Evolutionary conservation across 768 basidiomycete species (phyloP).

Genomic region (Leccinum boreale): DNA sequence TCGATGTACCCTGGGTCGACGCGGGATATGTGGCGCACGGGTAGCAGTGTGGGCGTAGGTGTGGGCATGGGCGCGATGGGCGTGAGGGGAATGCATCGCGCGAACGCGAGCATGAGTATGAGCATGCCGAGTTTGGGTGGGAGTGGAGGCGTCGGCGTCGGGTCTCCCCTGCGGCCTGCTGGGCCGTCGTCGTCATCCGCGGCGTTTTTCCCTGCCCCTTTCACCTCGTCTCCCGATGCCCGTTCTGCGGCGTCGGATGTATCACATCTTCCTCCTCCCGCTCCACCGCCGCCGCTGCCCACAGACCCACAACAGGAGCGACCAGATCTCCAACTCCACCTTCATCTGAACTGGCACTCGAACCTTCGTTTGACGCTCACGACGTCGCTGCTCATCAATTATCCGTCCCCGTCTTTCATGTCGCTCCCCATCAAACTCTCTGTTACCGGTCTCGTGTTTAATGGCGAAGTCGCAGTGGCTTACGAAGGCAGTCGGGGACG

Average conservation of each 20-base stretch:
- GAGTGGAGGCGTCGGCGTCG: neutral
- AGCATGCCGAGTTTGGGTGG: constrained; percentile 35
- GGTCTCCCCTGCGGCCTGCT: neutral
- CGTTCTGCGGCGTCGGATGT: constrained; percentile 8
- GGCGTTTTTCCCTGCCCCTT: constrained; percentile 34
- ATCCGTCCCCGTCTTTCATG: constrained; percentile 96
- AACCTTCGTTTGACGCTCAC: constrained; percentile 85
- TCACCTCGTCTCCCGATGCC: constrained; percentile 25
- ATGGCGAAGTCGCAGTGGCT: constrained; percentile 85
- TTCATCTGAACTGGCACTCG: constrained; percentile 82
- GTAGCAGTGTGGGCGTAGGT: neutral
- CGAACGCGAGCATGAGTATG: constrained; percentile 14
- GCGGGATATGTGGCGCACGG: constrained; percentile 42
- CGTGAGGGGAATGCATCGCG: constrained; percentile 5
- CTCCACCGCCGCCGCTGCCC: constrained; percentile 2
- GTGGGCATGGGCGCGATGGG: neutral
- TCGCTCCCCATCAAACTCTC: constrained; percentile 91
- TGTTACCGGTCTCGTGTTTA: constrained; percentile 85
- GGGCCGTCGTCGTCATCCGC: neutral
- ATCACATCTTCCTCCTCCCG: neutral
- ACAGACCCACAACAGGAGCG: constrained; percentile 28
- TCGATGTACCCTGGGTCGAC: constrained; percentile 31
- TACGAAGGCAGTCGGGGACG: constrained; percentile 82
- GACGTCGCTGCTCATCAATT: constrained; percentile 94
- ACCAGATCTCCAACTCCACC: constrained; percentile 83